phyloP scores from a whole-genome alignment of 2,329 filamentous ascomycete species.

The Fusarium keratoplasticum region DNA sequence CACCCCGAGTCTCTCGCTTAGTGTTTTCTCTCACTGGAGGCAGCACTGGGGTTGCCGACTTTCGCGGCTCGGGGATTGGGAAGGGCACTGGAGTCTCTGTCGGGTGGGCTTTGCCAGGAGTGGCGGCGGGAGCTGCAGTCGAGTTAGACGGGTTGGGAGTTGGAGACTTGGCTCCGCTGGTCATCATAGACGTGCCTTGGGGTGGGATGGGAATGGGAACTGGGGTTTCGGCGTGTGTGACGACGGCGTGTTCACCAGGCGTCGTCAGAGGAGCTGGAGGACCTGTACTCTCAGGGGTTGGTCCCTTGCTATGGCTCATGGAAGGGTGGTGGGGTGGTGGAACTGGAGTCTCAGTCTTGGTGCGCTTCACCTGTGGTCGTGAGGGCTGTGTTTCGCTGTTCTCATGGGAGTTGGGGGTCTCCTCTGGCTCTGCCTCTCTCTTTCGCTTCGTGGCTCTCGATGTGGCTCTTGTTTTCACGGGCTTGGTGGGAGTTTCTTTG shows the following conservation, averaged over 20 bases:
- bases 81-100: conserved; percentile 53
- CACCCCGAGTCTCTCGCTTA: conserved; percentile 60
- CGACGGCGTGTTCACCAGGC: conserved; percentile 27
- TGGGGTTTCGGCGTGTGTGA: conserved; percentile 54
- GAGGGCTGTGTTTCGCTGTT: conserved; percentile 44
- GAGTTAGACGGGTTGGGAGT: conserved; percentile 40
- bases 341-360: conserved; percentile 69
- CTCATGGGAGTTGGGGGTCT: conserved; percentile 46
- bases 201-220: conserved; percentile 54
- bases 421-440: conserved; percentile 52
- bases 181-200: conserved; percentile 41
- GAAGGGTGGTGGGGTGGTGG: conserved; percentile 57
- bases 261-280: conserved; percentile 36
- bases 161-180: conserved; percentile 48
- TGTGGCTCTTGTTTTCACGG: conserved; percentile 45
- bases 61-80: conserved; percentile 48
- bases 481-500: conserved; percentile 40
- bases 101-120: conserved; percentile 48
- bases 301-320: conserved; percentile 45
- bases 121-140: conserved; percentile 41
- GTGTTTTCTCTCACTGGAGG: conserved; percentile 46
- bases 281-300: conserved; percentile 36
- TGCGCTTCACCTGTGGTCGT: conserved; percentile 61
- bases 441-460: conserved; percentile 59
- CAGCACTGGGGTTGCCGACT: conserved; percentile 48